Conservation (phyloP, 441 rosid species). For the Adansonia grandidieri region DNA sequence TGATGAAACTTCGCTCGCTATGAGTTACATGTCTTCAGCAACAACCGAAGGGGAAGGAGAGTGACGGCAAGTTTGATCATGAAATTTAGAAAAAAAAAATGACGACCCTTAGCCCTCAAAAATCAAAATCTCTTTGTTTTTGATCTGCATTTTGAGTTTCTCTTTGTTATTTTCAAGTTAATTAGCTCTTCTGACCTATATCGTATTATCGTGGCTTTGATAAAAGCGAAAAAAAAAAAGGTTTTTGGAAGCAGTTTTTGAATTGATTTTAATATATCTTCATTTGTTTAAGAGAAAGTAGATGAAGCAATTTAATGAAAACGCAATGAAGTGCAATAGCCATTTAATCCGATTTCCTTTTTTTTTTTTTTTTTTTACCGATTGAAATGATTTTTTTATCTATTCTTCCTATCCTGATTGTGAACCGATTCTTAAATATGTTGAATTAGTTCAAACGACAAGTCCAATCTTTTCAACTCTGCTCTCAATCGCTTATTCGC, state of each 20-base stretch:
- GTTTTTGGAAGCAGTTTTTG: slow-evolving; percentile 24
- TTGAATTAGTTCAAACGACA: too few species aligned
- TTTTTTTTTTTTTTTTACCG: too few species aligned
- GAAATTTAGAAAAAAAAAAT: neutral
- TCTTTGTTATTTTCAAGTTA: slow-evolving; percentile 20
- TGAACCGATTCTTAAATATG: too few species aligned
- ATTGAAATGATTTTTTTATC: too few species aligned
- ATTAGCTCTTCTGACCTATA: slow-evolving; percentile 12
- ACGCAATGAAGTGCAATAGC: too few species aligned
- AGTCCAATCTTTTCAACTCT: too few species aligned
- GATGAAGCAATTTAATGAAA: neutral
- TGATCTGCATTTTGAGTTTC: slow-evolving; percentile 29
- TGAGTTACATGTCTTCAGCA: slow-evolving; percentile 90
- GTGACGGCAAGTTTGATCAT: slow-evolving; percentile 26
- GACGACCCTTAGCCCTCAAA: too few species aligned
- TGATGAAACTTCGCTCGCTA: slow-evolving; percentile 76
- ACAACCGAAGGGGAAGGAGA: slow-evolving; percentile 75
- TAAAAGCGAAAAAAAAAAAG: neutral
- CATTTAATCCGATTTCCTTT: too few species aligned
- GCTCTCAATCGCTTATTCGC: too few species aligned
- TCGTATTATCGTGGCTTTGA: slow-evolving; percentile 24
- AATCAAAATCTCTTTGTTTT: slow-evolving; percentile 16
- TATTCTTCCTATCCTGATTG: too few species aligned
- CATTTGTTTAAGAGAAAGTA: slow-evolving; percentile 23
- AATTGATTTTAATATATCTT: slow-evolving; percentile 27